Conservation (phyloP, 371 early-diverging fungal species). For the Rhizomucor pusillus region DNA sequence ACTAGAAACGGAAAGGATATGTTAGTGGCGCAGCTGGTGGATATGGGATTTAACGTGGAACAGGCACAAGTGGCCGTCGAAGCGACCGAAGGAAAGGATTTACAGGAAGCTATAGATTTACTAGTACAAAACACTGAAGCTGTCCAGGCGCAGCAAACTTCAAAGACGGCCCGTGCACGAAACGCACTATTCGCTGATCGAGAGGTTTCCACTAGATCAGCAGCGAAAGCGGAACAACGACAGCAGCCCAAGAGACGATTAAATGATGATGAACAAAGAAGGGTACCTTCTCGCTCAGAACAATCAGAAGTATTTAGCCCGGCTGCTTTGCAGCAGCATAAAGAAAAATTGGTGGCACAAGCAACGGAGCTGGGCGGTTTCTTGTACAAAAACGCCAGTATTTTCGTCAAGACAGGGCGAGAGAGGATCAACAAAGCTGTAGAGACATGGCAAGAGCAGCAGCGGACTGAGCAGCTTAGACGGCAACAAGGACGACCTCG, state of each 20-base stretch:
- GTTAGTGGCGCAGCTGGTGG: slow-evolving; percentile 66
- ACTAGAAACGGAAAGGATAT: slow-evolving; percentile 12
- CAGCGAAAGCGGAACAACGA: neutral
- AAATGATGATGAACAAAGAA: neutral
- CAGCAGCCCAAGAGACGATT: neutral
- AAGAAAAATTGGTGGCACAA: slow-evolving; percentile 61
- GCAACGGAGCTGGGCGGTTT: slow-evolving; percentile 73
- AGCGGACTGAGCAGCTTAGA: slow-evolving; percentile 25
- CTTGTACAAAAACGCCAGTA: slow-evolving; percentile 70
- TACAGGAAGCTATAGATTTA: slow-evolving; percentile 64
- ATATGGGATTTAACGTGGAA: slow-evolving; percentile 74
- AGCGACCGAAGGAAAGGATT: slow-evolving; percentile 54
- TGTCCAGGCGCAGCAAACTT: slow-evolving; percentile 11
- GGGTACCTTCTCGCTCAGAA: neutral
- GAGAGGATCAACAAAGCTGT: slow-evolving; percentile 64
- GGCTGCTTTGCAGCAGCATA: slow-evolving; percentile 44
- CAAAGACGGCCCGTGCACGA: slow-evolving; percentile 18
- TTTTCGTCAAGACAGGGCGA: slow-evolving; percentile 67
- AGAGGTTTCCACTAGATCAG: neutral
- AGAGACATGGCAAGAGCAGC: slow-evolving; percentile 60
- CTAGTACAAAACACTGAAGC: slow-evolving; percentile 59
- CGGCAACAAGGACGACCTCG: slow-evolving; percentile 30
- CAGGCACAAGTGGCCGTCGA: slow-evolving; percentile 64
- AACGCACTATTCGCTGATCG: slow-evolving; percentile 15
- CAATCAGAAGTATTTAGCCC: slow-evolving; percentile 3